A percentile compares a stretch with the other conserved stretches of the same genome.
Conservation (phyloP, 2,329 filamentous ascomycete genomes). For the Clathrospora elynae region DNA sequence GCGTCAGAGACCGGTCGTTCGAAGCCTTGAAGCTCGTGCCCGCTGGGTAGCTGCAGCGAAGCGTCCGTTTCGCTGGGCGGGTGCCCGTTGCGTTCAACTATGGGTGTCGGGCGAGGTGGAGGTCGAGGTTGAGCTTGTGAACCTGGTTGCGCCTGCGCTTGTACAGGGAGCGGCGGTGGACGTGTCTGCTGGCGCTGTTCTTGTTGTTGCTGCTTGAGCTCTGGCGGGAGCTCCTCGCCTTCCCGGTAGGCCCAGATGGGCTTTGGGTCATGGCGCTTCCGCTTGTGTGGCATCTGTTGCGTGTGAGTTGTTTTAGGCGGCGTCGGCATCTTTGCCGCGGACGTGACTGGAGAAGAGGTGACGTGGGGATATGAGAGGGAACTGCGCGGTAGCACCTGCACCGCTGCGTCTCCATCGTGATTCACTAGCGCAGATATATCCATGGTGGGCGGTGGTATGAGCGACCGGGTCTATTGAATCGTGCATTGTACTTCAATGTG, state of each 20-base stretch:
- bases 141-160: constrained; percentile 22
- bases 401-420: constrained; percentile 37
- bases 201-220: constrained; percentile 31
- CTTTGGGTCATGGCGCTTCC: constrained; percentile 45
- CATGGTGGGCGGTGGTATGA: constrained; percentile 42
- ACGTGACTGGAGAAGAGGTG: constrained; percentile 35
- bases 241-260: constrained; percentile 46
- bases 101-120: constrained; percentile 17
- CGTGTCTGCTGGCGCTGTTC: constrained; percentile 31
- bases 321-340: constrained; percentile 37
- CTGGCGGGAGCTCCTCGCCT: constrained; percentile 32
- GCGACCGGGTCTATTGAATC: no score
- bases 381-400: constrained; percentile 39
- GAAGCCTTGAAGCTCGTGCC: constrained; percentile 43
- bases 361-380: constrained; percentile 38
- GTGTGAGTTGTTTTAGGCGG: constrained; percentile 30
- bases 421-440: constrained; percentile 46
- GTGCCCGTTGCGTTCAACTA: constrained; percentile 27
- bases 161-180: constrained; percentile 23
- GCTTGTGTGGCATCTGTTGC: constrained; percentile 39
- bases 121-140: constrained; percentile 22
- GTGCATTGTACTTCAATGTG: no score
- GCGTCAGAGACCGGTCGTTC: constrained; percentile 69
- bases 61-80: constrained; percentile 15
- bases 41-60: constrained; percentile 11